Percentiles rank a stretch among this genome's conserved stretches.
phyloP scores from a whole-genome alignment of 2,329 filamentous ascomycete species.

The Sporothrix schenckii region DNA sequence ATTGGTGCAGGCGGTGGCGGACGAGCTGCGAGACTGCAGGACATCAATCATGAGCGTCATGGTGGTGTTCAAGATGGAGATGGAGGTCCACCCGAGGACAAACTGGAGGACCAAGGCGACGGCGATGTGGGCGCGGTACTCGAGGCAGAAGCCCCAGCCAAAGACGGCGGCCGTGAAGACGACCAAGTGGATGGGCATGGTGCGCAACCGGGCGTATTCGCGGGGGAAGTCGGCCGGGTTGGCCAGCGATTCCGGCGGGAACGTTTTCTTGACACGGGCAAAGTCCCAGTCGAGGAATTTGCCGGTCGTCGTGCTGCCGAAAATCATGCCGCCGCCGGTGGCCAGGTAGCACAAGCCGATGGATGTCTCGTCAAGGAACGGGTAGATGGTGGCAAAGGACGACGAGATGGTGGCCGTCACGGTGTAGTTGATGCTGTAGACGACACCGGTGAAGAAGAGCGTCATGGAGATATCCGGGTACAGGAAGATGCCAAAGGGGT shows the following conservation, averaged over 20 bases:
- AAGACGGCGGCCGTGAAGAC: slow-evolving; percentile 38
- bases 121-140: slow-evolving; percentile 37
- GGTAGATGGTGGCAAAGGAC: slow-evolving; percentile 40
- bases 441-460: slow-evolving; percentile 42
- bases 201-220: slow-evolving; percentile 39
- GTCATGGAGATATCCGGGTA: slow-evolving; percentile 42
- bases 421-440: slow-evolving; percentile 45
- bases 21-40: slow-evolving; percentile 40
- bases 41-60: slow-evolving; percentile 44
- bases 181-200: slow-evolving; percentile 38
- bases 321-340: slow-evolving; percentile 42
- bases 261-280: slow-evolving; percentile 35
- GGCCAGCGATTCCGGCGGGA: not conserved
- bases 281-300: slow-evolving; percentile 43
- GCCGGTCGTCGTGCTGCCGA: slow-evolving; percentile 40
- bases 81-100: slow-evolving; percentile 41
- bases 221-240: slow-evolving; percentile 38
- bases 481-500: slow-evolving; percentile 43
- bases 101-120: slow-evolving; percentile 39
- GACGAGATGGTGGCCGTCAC: slow-evolving; percentile 45
- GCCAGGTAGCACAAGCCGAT: slow-evolving; percentile 43
- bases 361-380: slow-evolving; percentile 40
- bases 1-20: slow-evolving; percentile 41
- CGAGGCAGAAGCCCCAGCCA: slow-evolving; percentile 41
- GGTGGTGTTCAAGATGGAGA: slow-evolving; percentile 42